Evolutionary conservation across 257 asterid species (phyloP), one percentile per base, ranked within the genome.

Genomic region (Scutellaria barbata): DNA sequence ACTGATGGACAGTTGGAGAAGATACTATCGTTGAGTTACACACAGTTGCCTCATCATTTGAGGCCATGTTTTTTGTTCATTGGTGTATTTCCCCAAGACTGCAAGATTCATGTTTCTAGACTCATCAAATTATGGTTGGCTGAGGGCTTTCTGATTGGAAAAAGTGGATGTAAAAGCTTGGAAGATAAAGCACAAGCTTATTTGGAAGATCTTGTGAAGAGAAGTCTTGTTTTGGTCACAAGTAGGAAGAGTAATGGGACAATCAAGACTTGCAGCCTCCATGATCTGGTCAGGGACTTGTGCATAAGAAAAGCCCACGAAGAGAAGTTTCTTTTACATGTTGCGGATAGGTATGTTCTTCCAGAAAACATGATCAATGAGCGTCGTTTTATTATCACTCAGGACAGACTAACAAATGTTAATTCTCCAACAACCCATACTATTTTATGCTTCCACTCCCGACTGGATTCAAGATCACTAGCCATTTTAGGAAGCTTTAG

Each of bases 11-110:
- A 48, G 1, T 8, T 48, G 1, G 67, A 35, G 7, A 3, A 6
- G 53, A 60, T 71, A 30, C 16, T 71, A 16, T 71, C 69, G 7
- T 59, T 60, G 62, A 71, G 76, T 17, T 71, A 71, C 43, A 35
- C 20, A 0, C 17, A 16, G 35, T 37, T 71, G 53, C 63, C 76
- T 71, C 76, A 71, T 71, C 42, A 60, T 60, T 48, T 71, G 33
- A 59, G 62, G 51, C 53, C 76, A 0, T 58, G 75, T 37, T 60
- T 59, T 12, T 52, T 60, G 0, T 47, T 14, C 17, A 14, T 60
- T 1, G 76, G 12, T 7, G 52, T 13, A 10, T 71, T 46, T 37
- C 75, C 52, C 2, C 53, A 47, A 60, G 69, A 71, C 18, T 39
- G 16, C 8, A 39, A 16, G 1, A 71, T 71, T 18, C 14, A 11